Evolutionary conservation across 192 early-diverging fungal species (phyloP).

Genomic region (Funneliformis geosporum): DNA sequence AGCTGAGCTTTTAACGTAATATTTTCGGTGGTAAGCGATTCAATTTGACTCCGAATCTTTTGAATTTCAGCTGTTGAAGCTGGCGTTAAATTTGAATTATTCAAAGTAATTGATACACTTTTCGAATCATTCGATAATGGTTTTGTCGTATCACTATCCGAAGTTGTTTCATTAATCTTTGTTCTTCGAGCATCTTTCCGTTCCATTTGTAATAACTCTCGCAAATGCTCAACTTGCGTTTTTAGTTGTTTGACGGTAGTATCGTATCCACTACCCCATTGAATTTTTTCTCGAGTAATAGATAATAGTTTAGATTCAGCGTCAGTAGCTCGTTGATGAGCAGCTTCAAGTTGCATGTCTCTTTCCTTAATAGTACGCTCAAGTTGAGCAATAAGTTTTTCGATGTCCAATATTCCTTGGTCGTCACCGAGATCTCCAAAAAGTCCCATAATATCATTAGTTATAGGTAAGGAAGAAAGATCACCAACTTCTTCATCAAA

Average conservation of each 20-base stretch:
- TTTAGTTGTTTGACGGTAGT: conserved; percentile 12
- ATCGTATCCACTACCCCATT: conserved; percentile 28
- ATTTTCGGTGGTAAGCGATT: conserved; percentile 1
- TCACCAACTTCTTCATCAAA: not conserved
- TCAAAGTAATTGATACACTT: not conserved
- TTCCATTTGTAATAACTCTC: conserved; percentile 30
- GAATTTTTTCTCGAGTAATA: conserved; percentile 22
- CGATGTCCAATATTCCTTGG: conserved; percentile 21
- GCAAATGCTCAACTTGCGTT: conserved; percentile 18
- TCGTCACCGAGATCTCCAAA: conserved; percentile 14
- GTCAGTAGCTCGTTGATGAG: conserved; percentile 23
- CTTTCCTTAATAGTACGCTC: conserved; percentile 31
- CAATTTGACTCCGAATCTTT: conserved; percentile 16
- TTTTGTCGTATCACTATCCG: not conserved
- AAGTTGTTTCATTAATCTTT: not conserved
- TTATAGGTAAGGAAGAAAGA: conserved; percentile 27
- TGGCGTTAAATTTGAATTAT: not conserved
- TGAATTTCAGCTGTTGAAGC: not conserved
- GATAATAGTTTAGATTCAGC: conserved; percentile 24
- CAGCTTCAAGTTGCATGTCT: conserved; percentile 20
- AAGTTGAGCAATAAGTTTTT: conserved; percentile 25
- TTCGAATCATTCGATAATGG: not conserved
- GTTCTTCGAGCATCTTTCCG: conserved; percentile 6
- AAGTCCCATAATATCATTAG: conserved; percentile 27
- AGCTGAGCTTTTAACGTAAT: not conserved